Evolutionary conservation across 2,329 filamentous ascomycete genomes (phyloP), one percentile per base, ranked within the genome.

Genomic region (Akanthomyces muscarius): DNA sequence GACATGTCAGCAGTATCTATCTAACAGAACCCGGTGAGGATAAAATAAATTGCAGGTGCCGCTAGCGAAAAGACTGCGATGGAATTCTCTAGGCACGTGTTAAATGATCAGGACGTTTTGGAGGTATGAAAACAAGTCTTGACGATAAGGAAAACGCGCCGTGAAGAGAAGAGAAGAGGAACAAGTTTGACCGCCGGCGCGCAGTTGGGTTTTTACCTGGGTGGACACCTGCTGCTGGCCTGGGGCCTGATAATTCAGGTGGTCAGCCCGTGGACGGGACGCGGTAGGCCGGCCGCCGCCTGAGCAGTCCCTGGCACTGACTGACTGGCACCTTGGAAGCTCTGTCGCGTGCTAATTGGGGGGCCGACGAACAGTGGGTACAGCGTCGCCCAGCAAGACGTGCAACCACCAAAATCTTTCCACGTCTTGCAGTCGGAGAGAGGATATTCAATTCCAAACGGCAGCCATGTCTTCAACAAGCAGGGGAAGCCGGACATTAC

Each of bases 31-130:
- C 90, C 89, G 90, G 91, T 86, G 76, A 78, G 50, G 73, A 76
- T 73, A 76, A 62, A 69, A 79, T 68, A 62, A 69, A 79, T 68
- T 69, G 85, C 90, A 92, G 91, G 90, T 89, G 89, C 90, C 86
- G 92, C 90, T 97, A 97, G 93, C 93, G 93, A 92, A 96, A 91
- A 90, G 89, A 89, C 89, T 91, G 89, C 88, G 79, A 66, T 74
- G 75, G 73, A 41, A 61, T 80, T 75, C 75, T 97, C 90, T 97
- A 76, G 91, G 91, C 93, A 95, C 87, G 80, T 78, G 78, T 86
- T 78, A 52, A 95, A 97, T 97, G 93, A 87, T 93, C 92, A 91
- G 85, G 85, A 89, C 87, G 84, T 87, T 85, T 83, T 89, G 84
- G 86, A 80, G 78, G 76, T 78, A 74, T 80, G 74, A 82, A 77